phyloP scores from a whole-genome alignment of 306 rosid genomes.

The Ochetophila trinervis region DNA sequence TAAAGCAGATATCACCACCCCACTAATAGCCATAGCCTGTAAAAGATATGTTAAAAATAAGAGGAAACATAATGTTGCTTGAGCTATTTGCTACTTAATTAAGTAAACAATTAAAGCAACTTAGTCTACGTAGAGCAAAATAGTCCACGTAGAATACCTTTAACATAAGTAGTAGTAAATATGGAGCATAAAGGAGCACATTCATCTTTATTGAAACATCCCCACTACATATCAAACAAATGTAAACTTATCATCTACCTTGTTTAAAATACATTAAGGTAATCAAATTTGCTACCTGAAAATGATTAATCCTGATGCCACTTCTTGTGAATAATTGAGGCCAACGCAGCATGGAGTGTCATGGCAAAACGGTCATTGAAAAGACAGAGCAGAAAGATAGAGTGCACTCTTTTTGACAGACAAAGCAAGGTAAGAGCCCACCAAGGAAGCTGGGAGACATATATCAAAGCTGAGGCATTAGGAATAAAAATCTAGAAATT shows the following conservation, averaged over 20 bases:
- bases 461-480: slow-evolving; percentile 8
- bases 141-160: too few species aligned
- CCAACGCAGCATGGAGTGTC: slow-evolving; percentile 73
- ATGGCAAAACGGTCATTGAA: slow-evolving; percentile 86
- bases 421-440: slow-evolving; percentile 82
- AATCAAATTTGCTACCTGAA: slow-evolving; percentile 35
- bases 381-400: slow-evolving; percentile 87
- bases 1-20: slow-evolving; percentile 72
- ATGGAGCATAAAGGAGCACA: slow-evolving; percentile 90
- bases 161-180: slow-evolving; percentile 77
- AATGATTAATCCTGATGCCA: slow-evolving; percentile 87
- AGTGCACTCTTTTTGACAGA: slow-evolving; percentile 87
- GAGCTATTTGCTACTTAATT: slow-evolving; percentile 18
- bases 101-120: slow-evolving; percentile 1
- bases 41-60: slow-evolving; percentile 21
- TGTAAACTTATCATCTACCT: slow-evolving; percentile 18
- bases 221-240: slow-evolving; percentile 44
- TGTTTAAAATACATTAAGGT: background rate
- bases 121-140: slow-evolving; percentile 11
- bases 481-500: background rate
- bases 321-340: slow-evolving; percentile 50
- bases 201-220: slow-evolving; percentile 98
- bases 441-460: slow-evolving; percentile 64
- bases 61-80: background rate
- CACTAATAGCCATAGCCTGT: slow-evolving; percentile 73